Base-by-base conservation (phyloP, 768 basidiomycete species). In the Suillus occidentalis region DNA sequence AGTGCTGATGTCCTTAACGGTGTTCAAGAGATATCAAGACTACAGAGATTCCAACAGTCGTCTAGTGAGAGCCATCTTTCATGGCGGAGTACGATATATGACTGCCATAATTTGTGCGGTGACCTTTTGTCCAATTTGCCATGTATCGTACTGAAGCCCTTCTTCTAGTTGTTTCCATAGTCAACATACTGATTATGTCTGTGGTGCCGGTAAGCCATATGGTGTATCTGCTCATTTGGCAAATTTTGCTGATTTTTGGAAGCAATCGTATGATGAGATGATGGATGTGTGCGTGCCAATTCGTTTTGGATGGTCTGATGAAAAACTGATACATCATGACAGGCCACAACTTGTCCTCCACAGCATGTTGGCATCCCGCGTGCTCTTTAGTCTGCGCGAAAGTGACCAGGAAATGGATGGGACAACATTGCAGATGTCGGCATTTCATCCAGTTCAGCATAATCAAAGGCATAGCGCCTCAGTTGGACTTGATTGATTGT, bases 331-430 rank as follows among this genome's bases (percentile, higher is more conserved):
- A 16, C 10, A 6, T 25, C 39, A 59, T 28, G 39, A 10, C 22
- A 59, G 57, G 18, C 57, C 39, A 18, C 57, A 40, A 59, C 16
- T 59, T 40, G 57, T 42, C 10, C 39, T 59, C 16, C 39, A 59
- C 39, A 59, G 39, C 13, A 20, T 28, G 57, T 28, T 59, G 25
- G 57, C 57, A 42, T 59, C 57, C 25, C 39, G 57, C 13, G 37
- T 58, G 14, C 56, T 58, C 22, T 58, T 58, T 18, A 18, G 4
- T 18, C 13, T 59, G 57, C 18, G 6, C 10, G 39, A 14, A 20
- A 59, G 39, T 42, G 39, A 59, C 10, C 25, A 12, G 9, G 10
- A 12, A 25, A 10, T 16, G 9, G 57, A 40, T 8, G 53, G 9
- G n/a, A 10, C 22, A 9, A 12, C 39, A 16, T 58, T 40, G 9